Percentiles rank a stretch among this genome's conserved stretches.
These are phyloP conservation scores for Fusarium acutatum DNA, from an alignment of 2,329 filamentous ascomycete genomes.

Conservation along the genomic window DNA sequence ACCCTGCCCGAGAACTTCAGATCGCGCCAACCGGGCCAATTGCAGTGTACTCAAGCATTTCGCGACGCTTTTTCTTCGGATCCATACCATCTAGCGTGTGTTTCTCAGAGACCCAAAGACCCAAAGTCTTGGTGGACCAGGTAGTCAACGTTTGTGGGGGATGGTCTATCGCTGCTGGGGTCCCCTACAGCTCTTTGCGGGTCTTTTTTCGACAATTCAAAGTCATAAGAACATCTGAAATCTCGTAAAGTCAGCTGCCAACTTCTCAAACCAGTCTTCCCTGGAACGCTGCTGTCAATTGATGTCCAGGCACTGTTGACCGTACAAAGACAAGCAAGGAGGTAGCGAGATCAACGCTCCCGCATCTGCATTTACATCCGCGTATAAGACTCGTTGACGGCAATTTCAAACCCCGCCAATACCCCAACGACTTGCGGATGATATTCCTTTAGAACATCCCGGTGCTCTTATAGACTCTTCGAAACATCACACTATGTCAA, in stretches of 20 bases:
- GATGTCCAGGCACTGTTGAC: not conserved
- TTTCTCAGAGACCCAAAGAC: not conserved
- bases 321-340: not conserved
- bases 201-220: constrained; percentile 16
- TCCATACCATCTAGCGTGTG: constrained; percentile 5
- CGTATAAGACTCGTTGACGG: not conserved
- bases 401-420: not conserved
- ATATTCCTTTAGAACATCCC: not conserved
- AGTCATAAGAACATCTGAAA: constrained; percentile 32
- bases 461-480: not conserved
- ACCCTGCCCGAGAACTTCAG: constrained; percentile 9
- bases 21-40: constrained; percentile 39
- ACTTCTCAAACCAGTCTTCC: not conserved
- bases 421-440: not conserved
- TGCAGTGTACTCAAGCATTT: constrained; percentile 13
- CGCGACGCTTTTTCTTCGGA: constrained; percentile 21
- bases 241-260: constrained; percentile 30
- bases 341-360: not conserved
- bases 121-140: constrained; percentile 5
- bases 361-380: not conserved
- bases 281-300: not conserved
- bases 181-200: constrained; percentile 20
- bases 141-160: constrained; percentile 13
- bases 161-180: constrained; percentile 16
- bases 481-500: not conserved